Evolutionary conservation across 2,329 filamentous ascomycete species (phyloP), one percentile per base, ranked within the genome.

Genomic region (Penicillium sp.): DNA sequence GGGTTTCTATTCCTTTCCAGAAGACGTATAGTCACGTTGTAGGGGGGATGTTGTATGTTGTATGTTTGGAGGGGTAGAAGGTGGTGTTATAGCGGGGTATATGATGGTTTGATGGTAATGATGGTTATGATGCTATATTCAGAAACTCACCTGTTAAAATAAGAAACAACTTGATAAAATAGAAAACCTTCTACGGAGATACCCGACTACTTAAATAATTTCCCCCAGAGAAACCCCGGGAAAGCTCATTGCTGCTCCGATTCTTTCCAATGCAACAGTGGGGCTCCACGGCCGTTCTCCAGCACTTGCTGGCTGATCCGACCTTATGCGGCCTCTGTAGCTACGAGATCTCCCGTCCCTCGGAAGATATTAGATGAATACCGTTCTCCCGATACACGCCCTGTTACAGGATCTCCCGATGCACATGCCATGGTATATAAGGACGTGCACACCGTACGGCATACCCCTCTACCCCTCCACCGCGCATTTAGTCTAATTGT

Each of bases 321-420:
- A 66, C 64, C 67, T 58, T 63, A 61, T 65, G 60, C 61, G 57
- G 62, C 55, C 52, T 54, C 55, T 46, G 55, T 61, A 51, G 57
- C 57, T 70, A 69, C 72, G 72, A 75, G 67, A 73, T 75, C 72
- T 74, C 61, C 72, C 72, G 72, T 66, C 53, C 67, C 67, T 74
- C 72, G 72, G 72, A 63, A 68, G 60, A 62, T 44, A 62, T 44
- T 34, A 34, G 58, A 64, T 62, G 55, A 53, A 63, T 64, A 48
- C 40, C 2, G 15, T 50, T 38, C 23, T 50, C 33, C 38, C 44
- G 40, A 54, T 39, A 25, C 50, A 36, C 13, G 25, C 4, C 15
- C 39, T 25, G n/a, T 43, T 43, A 15, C 4, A 38, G 31, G 21
- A 33, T 38, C n/a, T 50, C 38, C 44, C 44, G 34, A 54, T 39